Base-by-base conservation (phyloP, 1,139 yeast species). In the Arxiozyma heterogenica region DNA sequence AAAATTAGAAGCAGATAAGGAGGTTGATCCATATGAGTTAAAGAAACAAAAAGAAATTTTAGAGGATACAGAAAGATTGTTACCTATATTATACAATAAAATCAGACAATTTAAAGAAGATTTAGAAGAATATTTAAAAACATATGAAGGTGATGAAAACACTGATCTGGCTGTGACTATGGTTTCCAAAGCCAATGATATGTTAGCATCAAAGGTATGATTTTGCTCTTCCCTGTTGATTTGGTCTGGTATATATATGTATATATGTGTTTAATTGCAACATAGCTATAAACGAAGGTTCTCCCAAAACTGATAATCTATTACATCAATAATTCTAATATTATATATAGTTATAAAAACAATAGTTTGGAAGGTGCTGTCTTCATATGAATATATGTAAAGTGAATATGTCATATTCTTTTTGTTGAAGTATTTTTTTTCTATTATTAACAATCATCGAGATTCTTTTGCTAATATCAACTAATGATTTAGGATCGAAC, bases 21-120 rank as follows among this genome's bases (percentile, higher is more conserved):
- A 75, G 18, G 79, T 78, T 9, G 94, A 86, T 60, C 81, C 80
- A 55, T 88, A 87, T 66, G 89, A 85, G 54, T 68, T 87, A 60
- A 86, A 84, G 70, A 86, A 85, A 59, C 76, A 78, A 57, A 72
- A 73, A 17, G 83, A 84, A 64, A 86, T 86, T 1, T 74, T 84
- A 47, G 78, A 81, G 22, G 95, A 86, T 65, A 82, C 91, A 20
- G 75, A 79, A 60, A 77, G 83, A 62, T 81, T 86, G 78, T 73
- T 85, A 23, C 86, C 88, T 1, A 84, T 82, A 59, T 73, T 87
- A 25, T 72, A 75, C 53, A 73, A 70, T 51, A 82, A 83, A 65
- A 75, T 86, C 47, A 65, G 64, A 21, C 74, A 77, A 51, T 81
- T 83, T 58, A 74, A 71, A 50, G 73, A 71, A 3, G 76, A 78